Evolutionary conservation across 2,329 filamentous ascomycete genomes (phyloP), one percentile per base, ranked within the genome.

Genomic region (Calonectria henricotiae): DNA sequence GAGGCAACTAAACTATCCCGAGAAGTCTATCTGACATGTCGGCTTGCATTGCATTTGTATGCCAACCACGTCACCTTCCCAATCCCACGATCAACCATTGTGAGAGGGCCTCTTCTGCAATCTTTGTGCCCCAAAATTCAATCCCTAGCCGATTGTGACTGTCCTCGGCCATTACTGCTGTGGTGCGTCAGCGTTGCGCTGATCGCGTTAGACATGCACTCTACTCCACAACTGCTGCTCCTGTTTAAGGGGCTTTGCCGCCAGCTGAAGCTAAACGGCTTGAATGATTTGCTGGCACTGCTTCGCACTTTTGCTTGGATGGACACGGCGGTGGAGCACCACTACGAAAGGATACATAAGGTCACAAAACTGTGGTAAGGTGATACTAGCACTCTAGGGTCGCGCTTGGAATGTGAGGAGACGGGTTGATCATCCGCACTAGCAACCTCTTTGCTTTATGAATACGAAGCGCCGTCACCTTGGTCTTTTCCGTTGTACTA

Each of bases 61-160:
- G 67, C 62, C 51, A 69, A 43, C 8, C 67, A 69, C 20, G 54
- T 54, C 39, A 69, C 67, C 11, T 69, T 65, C 35, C 67, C 67
- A 2, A 69, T 69, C 46, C 67, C 67, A 5, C 62, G 67, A 17
- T 69, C 67, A 49, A 65, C 67, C 20, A 39, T 69, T 15, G 62
- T 69, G 30, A 60, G 67, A 62, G 62, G 30, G 2, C 62, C 32
- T 25, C 62, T 65, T 39, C 25, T 69, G 15, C 35, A 65, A 47
- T 25, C 15, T 4, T 35, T 69, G 13, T 54, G 62, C 25, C 51
- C 51, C 49, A 61, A 46, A 25, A 30, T 69, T 44, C 43, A 61
- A 47, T 58, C 20, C 20, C 49, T 65, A 11, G 63, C 13, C 6
- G 63, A 65, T 46, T 39, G 8, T n/a, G 49, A 49, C 4, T 37